Evolutionary conservation across 176 grass and related monocot species (phyloP).

Genomic region (Neostapfia colusana): DNA sequence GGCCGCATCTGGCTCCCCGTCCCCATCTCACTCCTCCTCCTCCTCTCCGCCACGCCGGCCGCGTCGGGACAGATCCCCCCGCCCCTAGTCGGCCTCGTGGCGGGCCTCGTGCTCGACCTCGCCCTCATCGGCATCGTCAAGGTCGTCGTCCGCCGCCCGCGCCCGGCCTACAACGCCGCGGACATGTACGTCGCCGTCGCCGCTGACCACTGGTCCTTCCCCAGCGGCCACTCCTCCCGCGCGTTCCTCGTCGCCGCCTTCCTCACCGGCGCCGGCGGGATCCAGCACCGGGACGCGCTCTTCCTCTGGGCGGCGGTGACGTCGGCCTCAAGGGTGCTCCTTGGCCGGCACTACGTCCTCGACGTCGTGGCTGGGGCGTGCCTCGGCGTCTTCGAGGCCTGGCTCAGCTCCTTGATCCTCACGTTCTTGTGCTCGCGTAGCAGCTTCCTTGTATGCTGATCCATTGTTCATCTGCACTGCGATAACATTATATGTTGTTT

Average conservation of each 20-base stretch:
- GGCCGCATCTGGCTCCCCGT: conserved; percentile 90
- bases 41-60: conserved; percentile 46
- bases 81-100: conserved; percentile 54
- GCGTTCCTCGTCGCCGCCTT: conserved; percentile 77
- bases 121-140: conserved; percentile 71
- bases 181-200: conserved; percentile 78
- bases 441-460: conserved; percentile 46
- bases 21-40: conserved; percentile 60
- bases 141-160: conserved; percentile 71
- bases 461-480: background rate
- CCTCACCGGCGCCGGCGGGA: conserved; percentile 37
- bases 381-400: conserved; percentile 79
- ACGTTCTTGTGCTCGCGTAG: conserved; percentile 16
- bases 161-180: conserved; percentile 77
- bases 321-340: conserved; percentile 78
- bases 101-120: conserved; percentile 67
- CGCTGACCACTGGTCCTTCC: conserved; percentile 84
- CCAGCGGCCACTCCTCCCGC: conserved; percentile 84
- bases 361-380: conserved; percentile 72
- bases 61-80: conserved; percentile 37
- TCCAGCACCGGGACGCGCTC: conserved; percentile 33
- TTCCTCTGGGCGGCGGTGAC: conserved; percentile 71
- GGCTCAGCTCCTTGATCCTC: conserved; percentile 47
- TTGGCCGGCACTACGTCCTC: conserved; percentile 80
- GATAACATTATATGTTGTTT: background rate